Evolutionary conservation across 139 green algal species (phyloP).

Genomic region (Chlamydomonas applanata): DNA sequence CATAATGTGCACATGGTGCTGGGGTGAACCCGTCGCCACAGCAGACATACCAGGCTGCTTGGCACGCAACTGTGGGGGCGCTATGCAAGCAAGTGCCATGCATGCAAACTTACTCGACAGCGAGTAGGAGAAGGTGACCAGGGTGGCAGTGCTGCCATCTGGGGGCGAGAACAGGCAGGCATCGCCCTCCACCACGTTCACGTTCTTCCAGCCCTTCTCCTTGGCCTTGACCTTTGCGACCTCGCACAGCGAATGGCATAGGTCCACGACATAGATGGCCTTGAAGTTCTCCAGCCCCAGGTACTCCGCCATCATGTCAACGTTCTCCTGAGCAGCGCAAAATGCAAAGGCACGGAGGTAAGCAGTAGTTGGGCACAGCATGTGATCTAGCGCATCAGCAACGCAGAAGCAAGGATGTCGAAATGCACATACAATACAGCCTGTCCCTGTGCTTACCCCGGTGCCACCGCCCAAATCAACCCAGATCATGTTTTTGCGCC

Average conservation of each 20-base stretch:
- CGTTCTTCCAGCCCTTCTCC: slow-evolving; percentile 88
- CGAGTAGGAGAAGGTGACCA: slow-evolving; percentile 99
- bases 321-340: slow-evolving; percentile 77
- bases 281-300: slow-evolving; percentile 88
- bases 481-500: slow-evolving; percentile 79
- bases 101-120: slow-evolving; percentile 76
- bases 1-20: too few relatives aligned
- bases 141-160: slow-evolving; percentile 58
- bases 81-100: background rate
- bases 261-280: slow-evolving; percentile 95
- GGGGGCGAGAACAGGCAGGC: slow-evolving; percentile 82
- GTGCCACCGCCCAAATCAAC: slow-evolving; percentile 93
- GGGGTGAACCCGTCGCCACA: too few relatives aligned
- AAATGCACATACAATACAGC: background rate
- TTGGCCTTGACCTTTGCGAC: slow-evolving; percentile 77
- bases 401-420: background rate
- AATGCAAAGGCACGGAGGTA: background rate
- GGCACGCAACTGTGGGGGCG: too few relatives aligned
- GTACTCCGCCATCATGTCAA: slow-evolving; percentile 92
- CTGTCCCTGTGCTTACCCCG: slow-evolving; percentile 50
- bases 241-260: slow-evolving; percentile 89
- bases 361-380: slow-evolving; percentile 3
- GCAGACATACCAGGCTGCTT: too few relatives aligned
- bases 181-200: slow-evolving; percentile 91
- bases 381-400: background rate